Percentiles rank a stretch among this genome's conserved stretches.
These are phyloP conservation scores for Diplodia sapinea DNA, from an alignment of 2,329 filamentous ascomycete genomes.

Conservation along the genomic window DNA sequence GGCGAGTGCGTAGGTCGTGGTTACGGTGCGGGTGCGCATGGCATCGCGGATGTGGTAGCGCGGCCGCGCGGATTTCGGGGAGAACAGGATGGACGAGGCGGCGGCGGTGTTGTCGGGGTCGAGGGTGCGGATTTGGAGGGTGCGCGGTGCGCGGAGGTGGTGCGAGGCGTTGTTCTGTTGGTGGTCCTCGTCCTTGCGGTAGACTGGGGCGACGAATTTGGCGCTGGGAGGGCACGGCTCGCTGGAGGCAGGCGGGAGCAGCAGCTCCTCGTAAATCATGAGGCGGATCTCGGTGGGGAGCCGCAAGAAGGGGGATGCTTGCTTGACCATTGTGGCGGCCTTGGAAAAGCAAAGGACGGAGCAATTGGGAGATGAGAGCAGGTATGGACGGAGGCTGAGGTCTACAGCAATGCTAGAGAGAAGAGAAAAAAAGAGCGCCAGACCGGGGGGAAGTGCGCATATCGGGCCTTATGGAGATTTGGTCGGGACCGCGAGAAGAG, in stretches of 20 bases:
- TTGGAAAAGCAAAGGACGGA: neutral
- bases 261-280: conserved; percentile 53
- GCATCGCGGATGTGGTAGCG: conserved; percentile 50
- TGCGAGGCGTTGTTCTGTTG: conserved; percentile 38
- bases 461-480: conserved; percentile 17
- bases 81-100: conserved; percentile 32
- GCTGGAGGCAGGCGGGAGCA: conserved; percentile 42
- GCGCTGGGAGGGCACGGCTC: conserved; percentile 1
- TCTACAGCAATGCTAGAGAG: neutral
- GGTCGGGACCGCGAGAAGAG: neutral
- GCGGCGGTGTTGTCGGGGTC: conserved; percentile 40
- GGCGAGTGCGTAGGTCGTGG: conserved; percentile 63
- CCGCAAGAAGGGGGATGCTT: conserved; percentile 42
- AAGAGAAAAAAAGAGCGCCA: neutral
- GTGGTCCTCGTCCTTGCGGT: conserved; percentile 47
- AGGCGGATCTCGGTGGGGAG: conserved; percentile 55
- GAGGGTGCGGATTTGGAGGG: conserved; percentile 52
- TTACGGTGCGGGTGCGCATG: conserved; percentile 50
- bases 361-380: neutral
- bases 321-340: neutral
- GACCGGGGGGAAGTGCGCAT: conserved; percentile 13
- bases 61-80: conserved; percentile 44
- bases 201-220: conserved; percentile 41
- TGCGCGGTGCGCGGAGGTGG: conserved; percentile 43
- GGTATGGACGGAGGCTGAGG: neutral